Evolutionary conservation across 495 filamentous ascomycete species (phyloP), one percentile per base, ranked within the genome.

Genomic region (Bacidia rubella): DNA sequence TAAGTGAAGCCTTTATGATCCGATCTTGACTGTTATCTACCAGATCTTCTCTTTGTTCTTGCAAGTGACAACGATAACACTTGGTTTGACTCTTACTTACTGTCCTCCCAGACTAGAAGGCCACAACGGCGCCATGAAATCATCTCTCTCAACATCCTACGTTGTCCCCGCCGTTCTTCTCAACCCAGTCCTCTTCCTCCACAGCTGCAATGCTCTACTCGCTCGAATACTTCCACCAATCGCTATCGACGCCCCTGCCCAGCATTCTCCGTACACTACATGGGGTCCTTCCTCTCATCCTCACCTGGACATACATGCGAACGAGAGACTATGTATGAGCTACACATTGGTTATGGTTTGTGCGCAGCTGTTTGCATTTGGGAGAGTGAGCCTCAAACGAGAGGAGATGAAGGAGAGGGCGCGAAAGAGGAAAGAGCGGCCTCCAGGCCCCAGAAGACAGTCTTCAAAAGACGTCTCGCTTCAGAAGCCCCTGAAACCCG

Each of bases 151-250:
- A 9, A 58, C 61, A 5, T 62, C 60, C 47, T 70, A 70, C 55
- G 53, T 70, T 24, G 47, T 70, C 19, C 67, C 66, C 21, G 67
- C 66, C 24, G 62, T 71, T 53, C 49, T 71, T 44, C 65, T 71
- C 54, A 71, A 71, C 51, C 68, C 68, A 1, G 60, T 68, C 53
- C 56, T 71, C 35, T 58, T 71, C 47, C 63, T 71, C 19, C 65
- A 68, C 49, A 57, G 66, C 52, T 54, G 69, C 22, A 70, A 71
- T 25, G 67, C 68, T 24, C 60, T 68, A 47, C 55, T 68, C 9
- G 65, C 66, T 9, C 62, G 64, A 35, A 32, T 60, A 9, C 46
- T 62, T 27, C 63, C 63, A 42, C 60, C 66, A 1, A 54, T 63
- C 12, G 40, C 60, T 11, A 56, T 54, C 21, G 51, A 60, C 3